Base-by-base conservation (phyloP, 352 stramenopile genomes). In the Phytophthora pluvialis region DNA sequence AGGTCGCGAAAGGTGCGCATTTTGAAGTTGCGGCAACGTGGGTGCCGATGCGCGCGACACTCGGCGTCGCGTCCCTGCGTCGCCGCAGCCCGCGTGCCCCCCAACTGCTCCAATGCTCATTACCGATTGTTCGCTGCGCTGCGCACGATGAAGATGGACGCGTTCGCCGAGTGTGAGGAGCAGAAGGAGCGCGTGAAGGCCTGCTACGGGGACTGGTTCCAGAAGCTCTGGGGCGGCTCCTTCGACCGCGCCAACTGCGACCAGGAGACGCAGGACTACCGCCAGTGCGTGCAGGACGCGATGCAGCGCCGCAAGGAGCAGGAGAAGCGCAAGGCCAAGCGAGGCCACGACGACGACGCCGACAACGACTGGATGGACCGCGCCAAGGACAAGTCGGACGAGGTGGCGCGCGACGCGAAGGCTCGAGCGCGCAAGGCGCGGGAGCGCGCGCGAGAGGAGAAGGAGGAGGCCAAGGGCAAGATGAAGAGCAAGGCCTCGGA, bases 191-290 rank as follows among this genome's bases (percentile, higher is more conserved):
- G 83, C 44, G 86, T 91, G 32, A 90, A 91, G 65, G 77, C 75
- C 48, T 94, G 86, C 75, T 94, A 94, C 69, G 81, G 76, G 38
- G 83, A 88, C 67, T 94, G 86, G 86, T 94, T 94, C 72, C 80
- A 91, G 60, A 72, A 76, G 29, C 75, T 94, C 39, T 90, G 84
- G 81, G 72, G 72, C 25, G 86, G 86, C 36, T 80, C 75, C 9
- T 87, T 88, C 53, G 81, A 91, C 35, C 63, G 68, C 25, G 61
- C 78, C n/a, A 60, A 75, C 31, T 94, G 86, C 72, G 86, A 94
- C 7, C 75, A 84, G 46, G 81, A 94, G 56, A 85, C 81, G 18
- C 63, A 91, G 21, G 78, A 89, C 35, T 94, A 79, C 60, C 84
- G 83, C 18, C 73, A 87, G 32, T 94, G 86, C 58, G 83, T 94